Percentiles rank a stretch among this genome's conserved stretches.
These are phyloP conservation scores for Begonia peltatifolia DNA, from an alignment of 306 rosid genomes.

Conservation along the genomic window DNA sequence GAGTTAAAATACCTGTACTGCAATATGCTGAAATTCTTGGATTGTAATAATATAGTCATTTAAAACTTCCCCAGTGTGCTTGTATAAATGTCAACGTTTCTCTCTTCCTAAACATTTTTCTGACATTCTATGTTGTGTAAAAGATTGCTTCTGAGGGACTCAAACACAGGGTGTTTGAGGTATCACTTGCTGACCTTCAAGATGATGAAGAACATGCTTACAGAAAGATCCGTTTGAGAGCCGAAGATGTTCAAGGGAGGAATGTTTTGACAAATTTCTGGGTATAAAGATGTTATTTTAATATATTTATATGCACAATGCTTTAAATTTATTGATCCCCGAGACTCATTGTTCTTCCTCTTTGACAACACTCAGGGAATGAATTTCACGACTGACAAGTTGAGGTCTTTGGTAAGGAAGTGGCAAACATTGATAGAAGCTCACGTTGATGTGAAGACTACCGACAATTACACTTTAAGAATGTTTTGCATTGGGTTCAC, in stretches of 20 bases:
- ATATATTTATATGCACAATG: not conserved
- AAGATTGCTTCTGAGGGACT: slow-evolving; percentile 98
- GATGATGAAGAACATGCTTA: slow-evolving; percentile 84
- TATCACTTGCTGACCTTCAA: slow-evolving; percentile 92
- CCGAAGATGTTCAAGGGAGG: slow-evolving; percentile 89
- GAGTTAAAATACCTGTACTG: no score
- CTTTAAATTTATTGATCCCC: not conserved
- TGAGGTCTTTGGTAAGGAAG: slow-evolving; percentile 77
- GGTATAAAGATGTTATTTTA: slow-evolving; percentile 25
- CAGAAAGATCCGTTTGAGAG: slow-evolving; percentile 92
- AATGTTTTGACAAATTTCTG: slow-evolving; percentile 84
- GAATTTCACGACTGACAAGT: slow-evolving; percentile 79
- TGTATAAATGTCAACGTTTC: no score
- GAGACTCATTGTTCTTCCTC: not conserved
- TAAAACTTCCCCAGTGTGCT: no score
- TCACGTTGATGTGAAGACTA: slow-evolving; percentile 86
- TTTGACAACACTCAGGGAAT: slow-evolving; percentile 39
- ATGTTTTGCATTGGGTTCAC: slow-evolving; percentile 95
- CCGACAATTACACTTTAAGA: slow-evolving; percentile 64
- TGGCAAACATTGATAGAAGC: slow-evolving; percentile 94
- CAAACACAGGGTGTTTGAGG: slow-evolving; percentile 85
- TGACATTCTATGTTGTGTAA: not conserved
- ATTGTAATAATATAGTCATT: no score
- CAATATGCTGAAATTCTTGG: no score
- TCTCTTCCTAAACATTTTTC: no score